These are phyloP conservation scores for Collybiopsis luxurians DNA, from an alignment of 768 basidiomycete genomes.

Conservation along the genomic window DNA sequence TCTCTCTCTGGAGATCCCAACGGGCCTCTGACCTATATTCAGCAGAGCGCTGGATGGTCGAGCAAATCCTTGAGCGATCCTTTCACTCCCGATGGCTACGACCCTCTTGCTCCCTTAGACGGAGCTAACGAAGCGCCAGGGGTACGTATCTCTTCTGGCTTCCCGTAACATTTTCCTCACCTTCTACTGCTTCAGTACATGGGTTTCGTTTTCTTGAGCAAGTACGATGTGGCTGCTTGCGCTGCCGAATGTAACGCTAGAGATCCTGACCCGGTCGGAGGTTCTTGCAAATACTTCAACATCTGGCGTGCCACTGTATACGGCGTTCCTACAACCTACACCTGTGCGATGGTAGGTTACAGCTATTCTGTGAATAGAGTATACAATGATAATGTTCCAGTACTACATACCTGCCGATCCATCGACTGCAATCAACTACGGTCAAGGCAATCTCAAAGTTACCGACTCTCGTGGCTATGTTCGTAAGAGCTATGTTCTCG, in stretches of 20 bases:
- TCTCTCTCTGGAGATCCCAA: constrained; percentile 29
- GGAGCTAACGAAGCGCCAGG: constrained; percentile 47
- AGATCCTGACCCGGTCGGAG: constrained; percentile 37
- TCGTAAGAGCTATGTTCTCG: constrained; percentile 34
- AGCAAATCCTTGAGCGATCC: constrained; percentile 36
- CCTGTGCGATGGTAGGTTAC: constrained; percentile 43
- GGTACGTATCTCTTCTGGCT: constrained; percentile 22
- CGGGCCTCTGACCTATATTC: constrained; percentile 38
- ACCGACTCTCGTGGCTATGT: constrained; percentile 46
- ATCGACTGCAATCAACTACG: constrained; percentile 44
- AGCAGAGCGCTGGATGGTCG: constrained; percentile 41
- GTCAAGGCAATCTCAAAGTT: constrained; percentile 43
- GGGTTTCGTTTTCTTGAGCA: constrained; percentile 47
- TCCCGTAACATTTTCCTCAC: constrained; percentile 10
- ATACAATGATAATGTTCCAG: constrained; percentile 24
- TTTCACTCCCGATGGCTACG: constrained; percentile 39
- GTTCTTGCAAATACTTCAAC: constrained; percentile 50
- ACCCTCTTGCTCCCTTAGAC: constrained; percentile 39
- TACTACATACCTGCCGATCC: constrained; percentile 42
- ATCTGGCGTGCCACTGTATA: constrained; percentile 50
- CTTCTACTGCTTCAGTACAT: constrained; percentile 33
- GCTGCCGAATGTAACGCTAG: constrained; percentile 42
- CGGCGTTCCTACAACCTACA: constrained; percentile 45
- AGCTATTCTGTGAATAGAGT: background rate
- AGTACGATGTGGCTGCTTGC: constrained; percentile 45